Percentiles rank a stretch among this genome's conserved stretches.
Evolutionary conservation across 139 green algal species (phyloP).

Genomic region (Chlorella sp.): DNA sequence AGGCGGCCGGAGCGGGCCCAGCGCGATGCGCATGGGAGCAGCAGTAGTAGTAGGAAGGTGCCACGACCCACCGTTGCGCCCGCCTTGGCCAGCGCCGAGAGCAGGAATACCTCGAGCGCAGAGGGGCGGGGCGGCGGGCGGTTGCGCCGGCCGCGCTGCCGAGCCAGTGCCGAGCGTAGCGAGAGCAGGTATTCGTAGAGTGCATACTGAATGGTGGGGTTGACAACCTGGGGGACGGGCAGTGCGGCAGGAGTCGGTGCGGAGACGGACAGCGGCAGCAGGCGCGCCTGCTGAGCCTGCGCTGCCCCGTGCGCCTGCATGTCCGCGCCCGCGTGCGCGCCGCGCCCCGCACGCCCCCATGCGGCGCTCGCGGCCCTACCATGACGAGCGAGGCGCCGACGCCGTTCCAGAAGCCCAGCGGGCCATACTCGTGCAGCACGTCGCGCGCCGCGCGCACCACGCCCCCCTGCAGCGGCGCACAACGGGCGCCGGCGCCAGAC

Average conservation of each 20-base stretch:
- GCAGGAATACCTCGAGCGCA: conserved; percentile 80
- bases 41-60: no score
- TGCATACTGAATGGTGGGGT: conserved; percentile 88
- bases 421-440: conserved; percentile 32
- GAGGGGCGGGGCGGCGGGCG: not conserved
- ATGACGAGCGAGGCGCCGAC: conserved; percentile 84
- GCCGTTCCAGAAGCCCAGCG: conserved; percentile 85
- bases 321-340: no score
- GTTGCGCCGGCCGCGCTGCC: not conserved
- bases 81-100: conserved; percentile 88
- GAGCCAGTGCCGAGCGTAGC: no score
- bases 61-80: conserved; percentile 90
- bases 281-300: no score
- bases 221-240: no score
- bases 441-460: not conserved
- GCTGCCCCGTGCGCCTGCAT: no score
- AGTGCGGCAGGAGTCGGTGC: not conserved
- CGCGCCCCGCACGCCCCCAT: no score
- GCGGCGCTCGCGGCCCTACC: no score
- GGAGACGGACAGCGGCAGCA: not conserved
- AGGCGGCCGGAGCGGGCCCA: no score
- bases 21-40: no score
- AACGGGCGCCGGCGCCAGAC: no score
- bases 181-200: conserved; percentile 81
- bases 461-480: not conserved